Base-by-base conservation (phyloP, 345 rosid genomes). In the Gossypium stocksii region DNA sequence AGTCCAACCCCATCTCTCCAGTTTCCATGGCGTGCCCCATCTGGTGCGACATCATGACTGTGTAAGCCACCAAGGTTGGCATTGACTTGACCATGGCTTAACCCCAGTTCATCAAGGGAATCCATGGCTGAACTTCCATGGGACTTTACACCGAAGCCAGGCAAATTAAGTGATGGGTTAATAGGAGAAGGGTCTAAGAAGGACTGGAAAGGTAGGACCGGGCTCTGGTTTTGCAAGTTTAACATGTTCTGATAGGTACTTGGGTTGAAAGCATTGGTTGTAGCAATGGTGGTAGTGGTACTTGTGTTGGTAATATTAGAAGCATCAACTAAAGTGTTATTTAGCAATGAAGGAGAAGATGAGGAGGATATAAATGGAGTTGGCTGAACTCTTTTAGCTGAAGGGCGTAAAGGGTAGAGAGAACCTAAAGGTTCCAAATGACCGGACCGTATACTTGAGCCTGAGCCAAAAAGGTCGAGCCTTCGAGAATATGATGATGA, bases 401-500 rank as follows among this genome's bases (percentile, higher is more conserved):
- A 62, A 13, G 96, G 86, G 41, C 86, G 90, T 44, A 87, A 79
- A 80, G 91, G 89, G 82, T 82, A 77, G 34, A 79, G 79, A 29
- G 85, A 74, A 16, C 79, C 84, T 71, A 81, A 1, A 20, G 84
- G 57, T 61, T 92, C 84, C 53, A 87, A 65, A 63, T 75, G 76
- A 74, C 77, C 66, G 62, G 86, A 76, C 72, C 86, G 77, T 43
- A 86, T 67, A 54, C 61, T 74, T 23, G 90, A 81, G 7, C 86
- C 85, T 3, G 86, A 27, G 56, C 93, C 84, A 48, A 88, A 90
- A 27, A 90, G 91, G 77, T 94, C 97, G 34, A 90, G 76, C 64
- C 92, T 83, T 52, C 89, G 87, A 62, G 95, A 81, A 76, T 81
- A 86, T 0, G 91, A 77, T 3, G 87, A 84, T 3, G 87, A 84